These are phyloP conservation scores for Lasiodiplodia sp. DNA, from an alignment of 2,329 filamentous ascomycete genomes.

Conservation along the genomic window DNA sequence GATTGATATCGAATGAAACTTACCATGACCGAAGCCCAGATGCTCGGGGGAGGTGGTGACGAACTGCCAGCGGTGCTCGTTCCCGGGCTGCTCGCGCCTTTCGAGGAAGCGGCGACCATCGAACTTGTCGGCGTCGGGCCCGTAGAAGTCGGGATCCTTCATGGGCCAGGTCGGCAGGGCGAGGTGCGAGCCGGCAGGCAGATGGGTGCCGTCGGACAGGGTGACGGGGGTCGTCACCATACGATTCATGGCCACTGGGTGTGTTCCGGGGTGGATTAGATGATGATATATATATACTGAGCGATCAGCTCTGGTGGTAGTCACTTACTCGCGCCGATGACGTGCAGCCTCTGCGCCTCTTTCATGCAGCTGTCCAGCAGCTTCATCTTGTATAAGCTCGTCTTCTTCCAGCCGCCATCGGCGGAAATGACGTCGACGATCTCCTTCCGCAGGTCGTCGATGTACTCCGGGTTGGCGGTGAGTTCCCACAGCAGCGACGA, in stretches of 20 bases:
- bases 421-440: neutral
- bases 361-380: conserved; percentile 54
- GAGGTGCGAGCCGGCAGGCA: conserved; percentile 2
- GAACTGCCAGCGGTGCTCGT: conserved; percentile 31
- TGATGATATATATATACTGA: neutral
- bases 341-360: conserved; percentile 44
- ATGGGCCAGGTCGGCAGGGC: conserved; percentile 11
- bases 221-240: conserved; percentile 1
- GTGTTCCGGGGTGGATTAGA: neutral
- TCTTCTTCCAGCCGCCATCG: conserved; percentile 42
- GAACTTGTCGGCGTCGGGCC: neutral
- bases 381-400: conserved; percentile 48
- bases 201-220: conserved; percentile 23
- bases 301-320: neutral
- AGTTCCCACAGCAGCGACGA: conserved; percentile 2
- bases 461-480: neutral
- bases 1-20: neutral
- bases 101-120: conserved; percentile 25
- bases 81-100: conserved; percentile 2
- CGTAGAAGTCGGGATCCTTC: conserved; percentile 6
- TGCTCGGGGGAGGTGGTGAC: conserved; percentile 21
- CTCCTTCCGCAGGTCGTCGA: conserved; percentile 15
- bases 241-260: neutral
- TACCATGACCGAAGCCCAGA: conserved; percentile 34
- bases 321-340: neutral